Evolutionary conservation across 768 basidiomycete species (phyloP).

Genomic region (Mycena crocata): DNA sequence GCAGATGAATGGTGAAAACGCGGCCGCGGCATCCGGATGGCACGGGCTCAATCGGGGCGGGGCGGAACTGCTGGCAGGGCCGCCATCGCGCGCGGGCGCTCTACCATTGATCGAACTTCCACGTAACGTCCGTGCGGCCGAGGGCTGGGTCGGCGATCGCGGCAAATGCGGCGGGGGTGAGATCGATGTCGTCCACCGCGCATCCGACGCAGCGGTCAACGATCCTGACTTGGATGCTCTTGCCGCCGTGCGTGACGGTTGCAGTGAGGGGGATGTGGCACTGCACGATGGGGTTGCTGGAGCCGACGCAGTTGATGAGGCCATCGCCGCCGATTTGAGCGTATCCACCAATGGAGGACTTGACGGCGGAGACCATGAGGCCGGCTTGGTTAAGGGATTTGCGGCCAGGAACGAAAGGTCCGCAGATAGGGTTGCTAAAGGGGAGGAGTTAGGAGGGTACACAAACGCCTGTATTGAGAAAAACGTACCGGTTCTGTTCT

Average conservation of each 20-base stretch:
- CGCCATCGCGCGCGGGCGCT: conserved; percentile 9
- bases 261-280: conserved; percentile 37
- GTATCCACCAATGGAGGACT: conserved; percentile 30
- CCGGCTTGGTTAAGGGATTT: conserved; percentile 34
- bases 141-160: conserved; percentile 40
- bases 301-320: conserved; percentile 32
- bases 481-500: conserved; percentile 40
- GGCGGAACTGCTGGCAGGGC: conserved; percentile 19
- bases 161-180: conserved; percentile 43
- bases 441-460: neutral
- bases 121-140: conserved; percentile 47
- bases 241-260: conserved; percentile 45
- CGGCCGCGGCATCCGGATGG: conserved; percentile 5
- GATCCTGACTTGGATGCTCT: conserved; percentile 52
- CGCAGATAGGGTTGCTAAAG: conserved; percentile 43
- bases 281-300: conserved; percentile 1
- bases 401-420: conserved; percentile 44
- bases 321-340: conserved; percentile 45
- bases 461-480: neutral
- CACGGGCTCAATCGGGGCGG: neutral
- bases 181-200: conserved; percentile 40
- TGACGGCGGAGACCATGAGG: conserved; percentile 36
- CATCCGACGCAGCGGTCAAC: conserved; percentile 66
- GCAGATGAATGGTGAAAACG: conserved; percentile 13
- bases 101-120: conserved; percentile 49